Evolutionary conservation across 1,284 basidiomycete genomes (phyloP).

Genomic region (Pseudozyma tsukubaensis): DNA sequence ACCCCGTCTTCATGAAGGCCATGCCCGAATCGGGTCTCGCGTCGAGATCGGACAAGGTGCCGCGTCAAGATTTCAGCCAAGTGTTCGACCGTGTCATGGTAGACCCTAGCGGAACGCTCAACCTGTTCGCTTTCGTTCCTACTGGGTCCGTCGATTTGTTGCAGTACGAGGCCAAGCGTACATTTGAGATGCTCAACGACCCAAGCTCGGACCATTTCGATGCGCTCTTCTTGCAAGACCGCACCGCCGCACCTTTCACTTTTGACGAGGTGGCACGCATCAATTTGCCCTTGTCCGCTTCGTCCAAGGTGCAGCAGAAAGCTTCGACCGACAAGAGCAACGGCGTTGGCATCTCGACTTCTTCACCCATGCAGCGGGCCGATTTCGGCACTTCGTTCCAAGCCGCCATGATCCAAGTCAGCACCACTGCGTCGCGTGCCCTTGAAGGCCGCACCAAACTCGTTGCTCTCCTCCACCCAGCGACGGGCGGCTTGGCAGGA

Average conservation of each 20-base stretch:
- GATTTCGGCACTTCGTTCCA: conserved; percentile 52
- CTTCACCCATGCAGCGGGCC: conserved; percentile 33
- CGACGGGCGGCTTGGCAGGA: conserved; percentile 35
- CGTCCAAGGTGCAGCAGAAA: not conserved
- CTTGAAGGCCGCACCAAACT: conserved; percentile 47
- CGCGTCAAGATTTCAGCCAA: conserved; percentile 65
- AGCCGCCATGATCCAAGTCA: conserved; percentile 45
- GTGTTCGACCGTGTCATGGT: conserved; percentile 75
- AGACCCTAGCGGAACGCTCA: conserved; percentile 82
- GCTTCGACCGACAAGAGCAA: conserved; percentile 7
- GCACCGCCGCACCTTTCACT: conserved; percentile 58
- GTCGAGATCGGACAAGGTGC: conserved; percentile 60
- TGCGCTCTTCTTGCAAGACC: conserved; percentile 75
- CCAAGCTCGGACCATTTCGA: conserved; percentile 77
- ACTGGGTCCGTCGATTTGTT: conserved; percentile 78
- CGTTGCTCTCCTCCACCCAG: conserved; percentile 42
- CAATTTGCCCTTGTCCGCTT: conserved; percentile 25
- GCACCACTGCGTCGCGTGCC: conserved; percentile 52
- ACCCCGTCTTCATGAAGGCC: conserved; percentile 76
- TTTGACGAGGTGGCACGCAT: conserved; percentile 69
- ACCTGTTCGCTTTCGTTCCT: conserved; percentile 74
- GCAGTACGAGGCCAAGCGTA: conserved; percentile 66
- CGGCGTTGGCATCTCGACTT: conserved; percentile 21
- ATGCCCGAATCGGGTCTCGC: conserved; percentile 56
- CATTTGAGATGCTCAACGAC: conserved; percentile 65